phyloP scores from a whole-genome alignment of 441 rosid species.

The Syzygium malaccense region DNA sequence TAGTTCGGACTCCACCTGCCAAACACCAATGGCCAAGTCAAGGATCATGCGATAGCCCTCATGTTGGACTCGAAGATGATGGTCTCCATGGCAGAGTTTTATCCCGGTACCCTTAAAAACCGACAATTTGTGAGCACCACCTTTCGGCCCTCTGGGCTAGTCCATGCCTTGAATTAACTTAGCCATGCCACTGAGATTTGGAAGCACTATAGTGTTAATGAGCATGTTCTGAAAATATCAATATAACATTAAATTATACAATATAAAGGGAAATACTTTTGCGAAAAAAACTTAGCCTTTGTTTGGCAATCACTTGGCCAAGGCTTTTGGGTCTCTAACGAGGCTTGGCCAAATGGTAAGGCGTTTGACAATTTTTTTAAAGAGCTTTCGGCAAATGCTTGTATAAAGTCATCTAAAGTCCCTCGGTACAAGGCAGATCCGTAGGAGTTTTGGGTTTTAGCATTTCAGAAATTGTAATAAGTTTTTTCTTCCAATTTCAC shows the following conservation, averaged over 20 bases:
- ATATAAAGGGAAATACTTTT: not conserved
- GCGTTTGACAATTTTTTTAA: rapidly evolving
- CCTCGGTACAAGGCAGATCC: not conserved
- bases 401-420: not conserved
- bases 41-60: constrained; percentile 1
- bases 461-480: not conserved
- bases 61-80: not conserved
- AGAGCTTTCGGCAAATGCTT: not conserved
- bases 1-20: not conserved
- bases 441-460: not conserved
- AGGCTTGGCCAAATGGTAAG: not conserved
- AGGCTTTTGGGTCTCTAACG: not conserved
- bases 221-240: not conserved
- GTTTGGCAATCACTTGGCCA: not conserved
- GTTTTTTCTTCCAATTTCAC: not conserved
- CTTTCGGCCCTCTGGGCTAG: not conserved
- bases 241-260: not conserved
- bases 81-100: not conserved
- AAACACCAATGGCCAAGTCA: not conserved
- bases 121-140: not conserved
- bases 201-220: not conserved
- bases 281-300: not conserved
- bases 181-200: not conserved
- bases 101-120: not conserved
- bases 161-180: not conserved